These are phyloP conservation scores for Neurospora pannonica DNA, from an alignment of 495 filamentous ascomycete genomes.

Conservation along the genomic window DNA sequence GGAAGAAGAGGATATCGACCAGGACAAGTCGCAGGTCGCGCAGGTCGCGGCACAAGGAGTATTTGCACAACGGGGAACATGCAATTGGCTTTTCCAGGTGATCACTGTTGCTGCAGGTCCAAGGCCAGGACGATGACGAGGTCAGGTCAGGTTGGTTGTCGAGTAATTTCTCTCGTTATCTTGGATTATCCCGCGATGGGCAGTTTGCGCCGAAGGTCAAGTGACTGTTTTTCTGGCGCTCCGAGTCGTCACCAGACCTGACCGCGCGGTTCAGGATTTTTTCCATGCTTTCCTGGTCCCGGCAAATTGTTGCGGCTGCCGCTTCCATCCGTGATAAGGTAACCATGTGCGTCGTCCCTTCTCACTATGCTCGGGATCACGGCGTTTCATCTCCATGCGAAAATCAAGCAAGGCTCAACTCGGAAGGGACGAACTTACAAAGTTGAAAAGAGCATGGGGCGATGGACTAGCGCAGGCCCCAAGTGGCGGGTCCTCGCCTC, in stretches of 20 bases:
- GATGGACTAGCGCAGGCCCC: neutral
- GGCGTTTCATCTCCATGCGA: neutral
- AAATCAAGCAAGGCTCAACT: neutral
- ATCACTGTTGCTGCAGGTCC: neutral
- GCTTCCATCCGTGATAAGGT: neutral
- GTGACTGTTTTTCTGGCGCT: neutral
- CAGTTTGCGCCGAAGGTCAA: constrained; percentile 1
- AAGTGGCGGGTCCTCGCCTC: constrained; percentile 3
- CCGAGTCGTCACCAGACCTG: neutral
- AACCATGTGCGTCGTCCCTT: neutral
- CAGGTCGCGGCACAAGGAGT: neutral
- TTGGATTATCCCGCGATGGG: neutral
- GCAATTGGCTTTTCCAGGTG: neutral
- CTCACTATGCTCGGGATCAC: neutral
- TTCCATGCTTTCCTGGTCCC: neutral
- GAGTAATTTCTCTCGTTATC: neutral
- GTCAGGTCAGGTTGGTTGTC: neutral
- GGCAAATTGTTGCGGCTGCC: neutral
- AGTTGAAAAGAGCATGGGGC: neutral
- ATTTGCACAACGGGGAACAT: neutral
- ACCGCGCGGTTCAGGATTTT: neutral
- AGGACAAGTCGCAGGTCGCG: neutral
- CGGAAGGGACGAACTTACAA: neutral
- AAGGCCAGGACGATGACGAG: neutral
- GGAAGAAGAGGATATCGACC: neutral